A percentile compares a stretch with the other conserved stretches of the same genome.
Conservation (phyloP, 2,329 filamentous ascomycete species). For the Diaporthe amygdali region DNA sequence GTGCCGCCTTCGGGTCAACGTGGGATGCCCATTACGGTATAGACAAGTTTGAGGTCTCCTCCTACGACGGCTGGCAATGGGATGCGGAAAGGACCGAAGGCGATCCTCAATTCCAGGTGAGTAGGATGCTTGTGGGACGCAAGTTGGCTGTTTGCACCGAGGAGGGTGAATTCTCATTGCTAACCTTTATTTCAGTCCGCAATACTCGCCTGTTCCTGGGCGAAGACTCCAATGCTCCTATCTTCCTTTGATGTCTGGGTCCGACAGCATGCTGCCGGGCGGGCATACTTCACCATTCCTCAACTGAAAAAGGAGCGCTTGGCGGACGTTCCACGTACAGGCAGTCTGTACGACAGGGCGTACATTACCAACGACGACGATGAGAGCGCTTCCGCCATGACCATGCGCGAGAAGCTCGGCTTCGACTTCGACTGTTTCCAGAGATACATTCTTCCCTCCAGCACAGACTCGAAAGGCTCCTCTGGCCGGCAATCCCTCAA, state of each 20-base stretch:
- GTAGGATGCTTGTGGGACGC: slow-evolving; percentile 19
- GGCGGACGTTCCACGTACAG: neutral
- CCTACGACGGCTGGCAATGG: slow-evolving; percentile 23
- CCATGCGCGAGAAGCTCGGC: slow-evolving; percentile 21
- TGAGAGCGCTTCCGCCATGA: neutral
- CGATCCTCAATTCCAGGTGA: slow-evolving; percentile 50
- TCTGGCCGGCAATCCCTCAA: neutral
- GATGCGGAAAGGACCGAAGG: slow-evolving; percentile 35
- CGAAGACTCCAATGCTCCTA: slow-evolving; percentile 49
- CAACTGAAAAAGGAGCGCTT: slow-evolving; percentile 14
- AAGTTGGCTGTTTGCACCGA: neutral
- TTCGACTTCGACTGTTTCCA: slow-evolving; percentile 17
- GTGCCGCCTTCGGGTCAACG: slow-evolving; percentile 43
- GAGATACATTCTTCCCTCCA: neutral
- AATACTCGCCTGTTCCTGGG: slow-evolving; percentile 50
- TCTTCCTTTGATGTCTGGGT: slow-evolving; percentile 55
- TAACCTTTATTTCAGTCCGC: slow-evolving; percentile 32
- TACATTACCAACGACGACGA: neutral
- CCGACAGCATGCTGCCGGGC: slow-evolving; percentile 40
- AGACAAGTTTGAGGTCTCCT: slow-evolving; percentile 4
- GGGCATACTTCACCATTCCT: slow-evolving; percentile 33
- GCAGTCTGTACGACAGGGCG: slow-evolving; percentile 23
- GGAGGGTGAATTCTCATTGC: neutral
- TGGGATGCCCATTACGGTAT: slow-evolving; percentile 44
- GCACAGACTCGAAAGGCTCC: neutral